Evolutionary conservation across 2,329 filamentous ascomycete genomes (phyloP).

Genomic region (Neopestalotiopsis clavispora): DNA sequence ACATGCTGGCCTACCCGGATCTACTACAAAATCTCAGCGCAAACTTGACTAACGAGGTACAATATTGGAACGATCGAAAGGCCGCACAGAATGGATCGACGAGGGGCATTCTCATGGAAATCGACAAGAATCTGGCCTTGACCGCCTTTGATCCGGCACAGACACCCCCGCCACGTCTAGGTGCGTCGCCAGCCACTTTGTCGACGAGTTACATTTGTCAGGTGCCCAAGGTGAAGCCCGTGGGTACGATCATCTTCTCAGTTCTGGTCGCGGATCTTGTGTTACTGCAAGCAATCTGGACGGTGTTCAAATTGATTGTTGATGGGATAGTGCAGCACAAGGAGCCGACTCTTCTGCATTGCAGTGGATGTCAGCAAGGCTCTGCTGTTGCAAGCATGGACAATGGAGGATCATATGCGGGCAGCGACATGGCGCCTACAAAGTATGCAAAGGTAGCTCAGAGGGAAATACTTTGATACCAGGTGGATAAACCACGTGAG

Average conservation of each 20-base stretch:
- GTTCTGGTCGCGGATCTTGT: constrained; percentile 24
- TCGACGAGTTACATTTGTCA: constrained; percentile 24
- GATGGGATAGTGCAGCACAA: constrained; percentile 16
- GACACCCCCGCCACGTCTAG: not conserved
- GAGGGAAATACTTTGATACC: not conserved
- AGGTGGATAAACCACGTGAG: not conserved
- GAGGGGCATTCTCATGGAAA: not conserved
- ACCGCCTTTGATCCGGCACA: not conserved
- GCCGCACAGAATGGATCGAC: not conserved
- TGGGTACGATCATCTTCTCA: constrained; percentile 20
- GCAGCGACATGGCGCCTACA: not conserved
- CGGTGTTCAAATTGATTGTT: constrained; percentile 21
- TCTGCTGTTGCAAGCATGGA: not conserved
- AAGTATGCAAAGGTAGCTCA: not conserved
- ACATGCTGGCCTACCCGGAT: constrained; percentile 23
- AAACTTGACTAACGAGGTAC: constrained; percentile 23
- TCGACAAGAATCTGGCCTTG: not conserved
- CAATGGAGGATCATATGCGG: not conserved
- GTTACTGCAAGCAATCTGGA: constrained; percentile 23
- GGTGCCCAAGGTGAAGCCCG: constrained; percentile 21
- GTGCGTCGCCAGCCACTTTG: not conserved
- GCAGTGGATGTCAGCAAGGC: not conserved
- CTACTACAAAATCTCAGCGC: constrained; percentile 23
- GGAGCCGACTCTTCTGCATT: not conserved
- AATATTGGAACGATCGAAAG: constrained; percentile 6